phyloP scores from a whole-genome alignment of 2,329 filamentous ascomycete species.

The Penicillium verrucosum region DNA sequence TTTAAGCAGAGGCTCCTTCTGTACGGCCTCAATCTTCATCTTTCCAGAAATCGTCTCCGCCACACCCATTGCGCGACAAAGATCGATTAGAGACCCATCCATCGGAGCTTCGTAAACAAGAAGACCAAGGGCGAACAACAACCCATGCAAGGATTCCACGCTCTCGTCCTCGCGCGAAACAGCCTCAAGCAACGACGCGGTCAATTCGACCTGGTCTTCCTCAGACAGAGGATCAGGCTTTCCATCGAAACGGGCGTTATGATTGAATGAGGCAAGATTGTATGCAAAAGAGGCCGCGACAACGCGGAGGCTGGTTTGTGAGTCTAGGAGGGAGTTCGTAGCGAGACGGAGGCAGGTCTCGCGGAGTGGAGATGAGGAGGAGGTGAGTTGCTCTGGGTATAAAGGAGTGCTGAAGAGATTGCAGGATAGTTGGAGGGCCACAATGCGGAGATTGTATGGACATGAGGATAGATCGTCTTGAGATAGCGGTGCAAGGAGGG shows the following conservation, averaged over 20 bases:
- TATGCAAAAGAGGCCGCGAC: slow-evolving; percentile 80
- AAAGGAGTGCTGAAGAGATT: slow-evolving; percentile 80
- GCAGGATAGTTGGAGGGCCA: slow-evolving; percentile 78
- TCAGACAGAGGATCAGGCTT: slow-evolving; percentile 60
- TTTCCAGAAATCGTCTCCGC: slow-evolving; percentile 59
- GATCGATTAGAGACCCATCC: slow-evolving; percentile 72
- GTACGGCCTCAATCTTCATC: slow-evolving; percentile 52
- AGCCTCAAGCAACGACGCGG: slow-evolving; percentile 76
- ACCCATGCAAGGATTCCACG: slow-evolving; percentile 70
- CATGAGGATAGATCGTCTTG: slow-evolving; percentile 53
- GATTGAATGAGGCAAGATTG: slow-evolving; percentile 72
- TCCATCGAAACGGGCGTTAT: slow-evolving; percentile 59
- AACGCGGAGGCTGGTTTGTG: slow-evolving; percentile 71
- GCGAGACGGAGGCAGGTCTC: slow-evolving; percentile 64
- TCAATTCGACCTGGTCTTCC: slow-evolving; percentile 73
- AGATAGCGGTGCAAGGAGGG: slow-evolving; percentile 52
- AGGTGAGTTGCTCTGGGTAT: slow-evolving; percentile 63
- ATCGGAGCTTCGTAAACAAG: slow-evolving; percentile 67
- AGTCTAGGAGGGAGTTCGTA: slow-evolving; percentile 75
- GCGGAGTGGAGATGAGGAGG: slow-evolving; percentile 49
- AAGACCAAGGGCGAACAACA: slow-evolving; percentile 72
- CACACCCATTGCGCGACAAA: slow-evolving; percentile 76
- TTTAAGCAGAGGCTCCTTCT: slow-evolving; percentile 56
- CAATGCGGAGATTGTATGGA: slow-evolving; percentile 78
- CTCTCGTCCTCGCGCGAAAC: slow-evolving; percentile 54